Conservation (phyloP, 2,329 filamentous ascomycete genomes). For the Apiospora saccharicola region DNA sequence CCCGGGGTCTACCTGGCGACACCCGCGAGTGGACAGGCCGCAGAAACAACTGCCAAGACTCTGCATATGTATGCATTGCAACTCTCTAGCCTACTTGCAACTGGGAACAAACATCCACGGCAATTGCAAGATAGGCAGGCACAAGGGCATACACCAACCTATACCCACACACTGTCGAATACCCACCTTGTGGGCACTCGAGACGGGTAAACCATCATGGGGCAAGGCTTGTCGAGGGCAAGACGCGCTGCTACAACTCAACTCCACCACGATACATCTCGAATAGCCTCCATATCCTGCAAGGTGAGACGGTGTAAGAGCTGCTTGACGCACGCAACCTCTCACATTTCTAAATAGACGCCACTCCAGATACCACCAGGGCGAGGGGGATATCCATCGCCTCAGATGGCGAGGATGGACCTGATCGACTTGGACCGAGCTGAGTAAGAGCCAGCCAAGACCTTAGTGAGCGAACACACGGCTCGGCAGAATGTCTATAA, state of each 20-base stretch:
- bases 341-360: background rate
- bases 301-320: conserved; percentile 8
- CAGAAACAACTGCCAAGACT: background rate
- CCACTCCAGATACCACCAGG: conserved; percentile 20
- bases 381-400: background rate
- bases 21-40: background rate
- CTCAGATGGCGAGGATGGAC: background rate
- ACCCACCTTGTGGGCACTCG: background rate
- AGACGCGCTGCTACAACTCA: background rate
- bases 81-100: background rate
- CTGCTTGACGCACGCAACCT: conserved; percentile 8
- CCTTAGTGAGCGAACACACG: background rate
- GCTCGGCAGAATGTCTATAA: background rate
- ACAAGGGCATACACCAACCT: too few species aligned
- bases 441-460: background rate
- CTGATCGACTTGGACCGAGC: background rate
- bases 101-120: background rate
- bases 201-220: background rate
- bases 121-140: too few species aligned
- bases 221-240: background rate
- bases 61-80: background rate
- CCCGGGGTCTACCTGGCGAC: background rate
- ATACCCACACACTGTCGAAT: background rate
- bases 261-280: conserved; percentile 1
- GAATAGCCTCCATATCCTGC: background rate